phyloP scores from a whole-genome alignment of 2,329 filamentous ascomycete genomes.

The Phialocephala sp. region DNA sequence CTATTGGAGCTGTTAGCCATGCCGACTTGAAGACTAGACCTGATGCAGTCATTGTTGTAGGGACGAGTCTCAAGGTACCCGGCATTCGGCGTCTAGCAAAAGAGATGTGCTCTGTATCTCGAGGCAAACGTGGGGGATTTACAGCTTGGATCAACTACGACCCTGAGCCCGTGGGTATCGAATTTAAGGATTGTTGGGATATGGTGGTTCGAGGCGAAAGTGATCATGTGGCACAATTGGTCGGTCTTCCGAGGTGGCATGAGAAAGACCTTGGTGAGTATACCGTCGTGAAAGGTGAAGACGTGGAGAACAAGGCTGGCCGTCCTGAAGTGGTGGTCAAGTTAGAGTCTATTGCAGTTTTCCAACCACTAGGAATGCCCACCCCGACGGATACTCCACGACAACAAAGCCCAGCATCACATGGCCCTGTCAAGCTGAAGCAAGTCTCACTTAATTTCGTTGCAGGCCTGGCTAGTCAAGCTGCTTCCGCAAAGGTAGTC shows the following conservation, averaged over 20 bases:
- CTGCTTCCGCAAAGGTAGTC: slow-evolving; percentile 21
- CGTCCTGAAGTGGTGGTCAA: slow-evolving; percentile 52
- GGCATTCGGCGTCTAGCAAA: slow-evolving; percentile 88
- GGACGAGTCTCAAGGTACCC: slow-evolving; percentile 93
- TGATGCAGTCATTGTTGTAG: slow-evolving; percentile 92
- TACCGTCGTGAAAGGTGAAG: slow-evolving; percentile 51
- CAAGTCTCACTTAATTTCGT: slow-evolving; percentile 52
- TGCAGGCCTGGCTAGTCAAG: slow-evolving; percentile 30
- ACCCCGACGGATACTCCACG: slow-evolving; percentile 64
- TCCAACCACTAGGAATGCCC: slow-evolving; percentile 56
- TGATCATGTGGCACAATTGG: slow-evolving; percentile 82
- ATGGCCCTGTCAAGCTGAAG: slow-evolving; percentile 48
- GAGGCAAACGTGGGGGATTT: slow-evolving; percentile 80
- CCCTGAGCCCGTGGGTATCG: slow-evolving; percentile 77
- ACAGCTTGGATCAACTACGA: slow-evolving; percentile 96
- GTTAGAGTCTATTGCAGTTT: slow-evolving; percentile 44
- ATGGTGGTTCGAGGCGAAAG: slow-evolving; percentile 85
- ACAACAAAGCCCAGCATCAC: slow-evolving; percentile 46
- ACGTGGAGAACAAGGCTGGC: slow-evolving; percentile 47
- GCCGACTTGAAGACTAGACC: slow-evolving; percentile 85
- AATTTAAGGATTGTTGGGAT: slow-evolving; percentile 94
- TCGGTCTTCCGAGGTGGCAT: slow-evolving; percentile 66
- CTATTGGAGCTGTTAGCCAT: slow-evolving; percentile 88
- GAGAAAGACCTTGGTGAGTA: slow-evolving; percentile 58
- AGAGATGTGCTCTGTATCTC: slow-evolving; percentile 88